Percentiles rank a stretch among this genome's conserved stretches.
Evolutionary conservation across 192 early-diverging fungal species (phyloP).

Genomic region (Polychytrium aggregatum): DNA sequence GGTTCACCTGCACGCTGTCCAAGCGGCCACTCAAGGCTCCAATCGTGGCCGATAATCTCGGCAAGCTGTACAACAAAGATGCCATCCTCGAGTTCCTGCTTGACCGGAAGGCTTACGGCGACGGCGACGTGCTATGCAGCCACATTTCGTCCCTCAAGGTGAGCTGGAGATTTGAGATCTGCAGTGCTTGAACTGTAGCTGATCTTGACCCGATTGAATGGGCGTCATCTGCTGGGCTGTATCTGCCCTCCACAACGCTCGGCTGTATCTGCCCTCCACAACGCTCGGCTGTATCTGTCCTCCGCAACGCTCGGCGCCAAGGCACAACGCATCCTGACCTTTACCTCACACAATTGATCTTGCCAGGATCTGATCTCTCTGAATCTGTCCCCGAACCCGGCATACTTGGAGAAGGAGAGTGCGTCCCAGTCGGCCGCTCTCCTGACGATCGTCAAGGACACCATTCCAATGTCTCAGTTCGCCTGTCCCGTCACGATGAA

Average conservation of each 20-base stretch:
- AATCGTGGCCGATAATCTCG: constrained; percentile 57
- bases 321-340: no score
- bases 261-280: no score
- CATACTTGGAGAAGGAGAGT: constrained; percentile 21
- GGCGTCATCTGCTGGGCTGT: neutral
- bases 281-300: no score
- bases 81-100: constrained; percentile 64
- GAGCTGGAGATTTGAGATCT: neutral
- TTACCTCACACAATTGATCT: no score
- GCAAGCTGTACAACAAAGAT: constrained; percentile 78
- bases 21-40: constrained; percentile 58
- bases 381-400: constrained; percentile 55
- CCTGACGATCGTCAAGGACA: constrained; percentile 23
- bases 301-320: no score
- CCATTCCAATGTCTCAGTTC: constrained; percentile 21
- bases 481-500: constrained; percentile 71
- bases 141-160: constrained; percentile 61
- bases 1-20: constrained; percentile 70
- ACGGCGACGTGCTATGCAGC: constrained; percentile 61
- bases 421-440: constrained; percentile 15
- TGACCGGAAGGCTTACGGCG: constrained; percentile 59
- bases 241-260: no score
- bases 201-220: neutral
- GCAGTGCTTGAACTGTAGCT: neutral
- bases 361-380: constrained; percentile 60